Evolutionary conservation across 1,139 yeast species (phyloP).

Genomic region (Debaryomyces subglobosus): DNA sequence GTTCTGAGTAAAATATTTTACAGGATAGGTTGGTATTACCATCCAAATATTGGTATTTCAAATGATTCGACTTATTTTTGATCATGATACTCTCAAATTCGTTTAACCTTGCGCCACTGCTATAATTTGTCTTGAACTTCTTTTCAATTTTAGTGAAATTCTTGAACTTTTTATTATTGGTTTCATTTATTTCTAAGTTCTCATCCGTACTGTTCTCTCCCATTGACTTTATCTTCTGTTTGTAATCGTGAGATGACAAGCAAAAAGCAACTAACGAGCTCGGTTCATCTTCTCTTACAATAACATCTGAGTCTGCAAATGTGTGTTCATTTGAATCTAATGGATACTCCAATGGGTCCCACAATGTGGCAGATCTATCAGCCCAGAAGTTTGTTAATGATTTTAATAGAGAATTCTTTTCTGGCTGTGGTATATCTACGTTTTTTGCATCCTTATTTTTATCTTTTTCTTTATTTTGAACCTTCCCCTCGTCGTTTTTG

Average conservation of each 20-base stretch:
- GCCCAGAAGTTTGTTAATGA: constrained; percentile 95
- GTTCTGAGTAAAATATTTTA: constrained; percentile 93
- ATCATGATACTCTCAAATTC: constrained; percentile 70
- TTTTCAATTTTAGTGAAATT: constrained; percentile 48
- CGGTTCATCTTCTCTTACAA: constrained; percentile 96
- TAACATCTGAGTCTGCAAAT: constrained; percentile 91
- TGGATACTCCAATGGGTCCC: constrained; percentile 93
- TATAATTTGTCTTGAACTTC: constrained; percentile 41
- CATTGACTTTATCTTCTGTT: constrained; percentile 57
- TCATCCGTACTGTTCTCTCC: constrained; percentile 20
- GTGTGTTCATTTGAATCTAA: constrained; percentile 81
- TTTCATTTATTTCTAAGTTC: constrained; percentile 21
- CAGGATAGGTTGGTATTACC: constrained; percentile 84
- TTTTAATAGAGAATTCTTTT: constrained; percentile 75
- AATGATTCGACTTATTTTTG: constrained; percentile 83
- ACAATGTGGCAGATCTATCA: constrained; percentile 90
- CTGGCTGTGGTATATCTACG: constrained; percentile 51
- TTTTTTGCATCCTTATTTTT: constrained; percentile 17
- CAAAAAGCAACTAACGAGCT: constrained; percentile 94
- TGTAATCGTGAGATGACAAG: constrained; percentile 80
- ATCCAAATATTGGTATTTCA: constrained; percentile 89
- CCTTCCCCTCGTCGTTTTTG: constrained; percentile 5
- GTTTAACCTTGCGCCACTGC: constrained; percentile 21
- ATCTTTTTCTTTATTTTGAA: constrained; percentile 7
- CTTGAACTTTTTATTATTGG: constrained; percentile 37